These are phyloP conservation scores for Nicotiana rustica DNA, from an alignment of 305 asterid species.

Conservation along the genomic window DNA sequence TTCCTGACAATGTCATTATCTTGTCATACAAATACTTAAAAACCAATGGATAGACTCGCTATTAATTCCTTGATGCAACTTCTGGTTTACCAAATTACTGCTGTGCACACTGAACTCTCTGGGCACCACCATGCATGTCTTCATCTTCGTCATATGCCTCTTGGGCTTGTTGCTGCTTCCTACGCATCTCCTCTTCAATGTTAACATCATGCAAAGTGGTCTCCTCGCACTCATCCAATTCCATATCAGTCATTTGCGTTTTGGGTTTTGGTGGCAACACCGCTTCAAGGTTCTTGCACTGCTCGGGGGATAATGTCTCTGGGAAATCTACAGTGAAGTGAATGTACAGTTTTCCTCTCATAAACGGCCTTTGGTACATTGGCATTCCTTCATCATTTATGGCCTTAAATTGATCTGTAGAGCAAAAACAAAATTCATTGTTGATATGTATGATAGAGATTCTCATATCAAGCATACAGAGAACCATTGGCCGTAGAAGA, in stretches of 20 bases:
- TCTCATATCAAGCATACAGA: background rate
- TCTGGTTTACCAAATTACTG: slow-evolving; percentile 30
- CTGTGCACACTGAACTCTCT: slow-evolving; percentile 37
- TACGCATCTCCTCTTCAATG: slow-evolving; percentile 44
- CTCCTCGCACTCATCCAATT: slow-evolving; percentile 44
- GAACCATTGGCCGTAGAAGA: background rate
- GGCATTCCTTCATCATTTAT: slow-evolving; percentile 48
- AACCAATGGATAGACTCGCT: background rate
- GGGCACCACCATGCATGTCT: slow-evolving; percentile 40
- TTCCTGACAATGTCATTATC: background rate
- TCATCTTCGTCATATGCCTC: slow-evolving; percentile 43
- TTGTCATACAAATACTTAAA: slow-evolving; percentile 6
- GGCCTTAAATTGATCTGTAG: slow-evolving; percentile 44
- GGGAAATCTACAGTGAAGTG: slow-evolving; percentile 44
- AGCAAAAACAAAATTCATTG: background rate
- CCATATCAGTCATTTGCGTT: slow-evolving; percentile 38
- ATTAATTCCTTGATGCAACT: background rate
- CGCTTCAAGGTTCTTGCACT: slow-evolving; percentile 38
- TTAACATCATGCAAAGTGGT: slow-evolving; percentile 42
- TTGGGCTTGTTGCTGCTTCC: slow-evolving; percentile 43
- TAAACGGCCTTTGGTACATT: slow-evolving; percentile 43
- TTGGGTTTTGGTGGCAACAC: slow-evolving; percentile 38
- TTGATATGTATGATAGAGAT: background rate
- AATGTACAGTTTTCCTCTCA: slow-evolving; percentile 41
- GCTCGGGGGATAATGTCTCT: slow-evolving; percentile 28